A percentile compares a stretch with the other conserved stretches of the same genome.
These are phyloP conservation scores for Sideroxylon spinosum DNA, from an alignment of 179 eudicot genomes.

Conservation along the genomic window DNA sequence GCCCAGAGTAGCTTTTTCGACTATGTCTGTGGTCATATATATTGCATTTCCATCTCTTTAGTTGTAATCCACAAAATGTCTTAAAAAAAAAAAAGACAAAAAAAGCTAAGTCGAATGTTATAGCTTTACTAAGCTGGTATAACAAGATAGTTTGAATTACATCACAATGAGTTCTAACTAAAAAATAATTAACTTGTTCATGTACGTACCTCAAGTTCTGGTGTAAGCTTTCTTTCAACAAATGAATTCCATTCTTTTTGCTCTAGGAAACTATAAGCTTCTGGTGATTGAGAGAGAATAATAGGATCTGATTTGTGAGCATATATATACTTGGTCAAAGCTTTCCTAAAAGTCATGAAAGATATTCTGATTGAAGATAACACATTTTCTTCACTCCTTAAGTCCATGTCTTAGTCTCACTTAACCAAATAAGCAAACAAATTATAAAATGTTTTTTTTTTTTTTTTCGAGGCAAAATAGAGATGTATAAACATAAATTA, in stretches of 20 bases:
- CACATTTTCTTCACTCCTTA: neutral
- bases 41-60: neutral
- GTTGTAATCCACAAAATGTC: neutral
- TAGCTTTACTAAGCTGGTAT: no score
- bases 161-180: neutral
- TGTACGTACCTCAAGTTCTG: neutral
- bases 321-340: neutral
- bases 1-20: neutral
- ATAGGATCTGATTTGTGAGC: neutral
- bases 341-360: neutral
- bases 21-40: neutral
- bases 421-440: neutral
- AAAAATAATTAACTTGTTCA: neutral
- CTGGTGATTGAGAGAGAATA: neutral
- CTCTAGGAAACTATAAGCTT: neutral
- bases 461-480: neutral
- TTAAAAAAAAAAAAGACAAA: no score
- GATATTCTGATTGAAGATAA: neutral
- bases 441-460: neutral
- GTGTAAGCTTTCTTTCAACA: neutral
- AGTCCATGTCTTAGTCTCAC: neutral
- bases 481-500: neutral
- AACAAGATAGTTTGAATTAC: neutral
- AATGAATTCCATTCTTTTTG: constrained; percentile 3
- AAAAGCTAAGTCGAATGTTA: no score